Conservation (phyloP, 2,329 filamentous ascomycete species). For the Helotiales sp. region DNA sequence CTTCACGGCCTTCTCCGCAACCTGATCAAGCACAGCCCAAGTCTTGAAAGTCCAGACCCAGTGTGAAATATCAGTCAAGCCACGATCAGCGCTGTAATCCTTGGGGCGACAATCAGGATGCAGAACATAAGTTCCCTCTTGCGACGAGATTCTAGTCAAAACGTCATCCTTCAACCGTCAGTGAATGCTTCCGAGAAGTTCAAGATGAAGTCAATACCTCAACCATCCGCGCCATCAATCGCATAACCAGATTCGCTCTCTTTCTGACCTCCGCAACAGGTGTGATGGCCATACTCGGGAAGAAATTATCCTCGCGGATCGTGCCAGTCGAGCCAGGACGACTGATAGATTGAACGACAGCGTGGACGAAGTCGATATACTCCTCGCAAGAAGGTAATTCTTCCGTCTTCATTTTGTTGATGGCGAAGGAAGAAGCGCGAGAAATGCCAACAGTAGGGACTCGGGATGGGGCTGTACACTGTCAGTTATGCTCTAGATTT, state of each 20-base stretch:
- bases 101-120: constrained; percentile 1
- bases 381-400: not conserved
- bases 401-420: not conserved
- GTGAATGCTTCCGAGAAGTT: not conserved
- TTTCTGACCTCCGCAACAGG: not conserved
- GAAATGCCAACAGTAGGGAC: constrained; percentile 1
- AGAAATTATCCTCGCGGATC: constrained; percentile 4
- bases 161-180: not conserved
- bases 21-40: constrained; percentile 8
- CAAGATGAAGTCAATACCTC: not conserved
- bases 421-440: not conserved
- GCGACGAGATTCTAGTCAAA: not conserved
- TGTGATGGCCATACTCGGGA: not conserved
- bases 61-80: constrained; percentile 5
- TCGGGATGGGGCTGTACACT: not conserved
- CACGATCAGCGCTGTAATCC: constrained; percentile 4
- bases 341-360: not conserved
- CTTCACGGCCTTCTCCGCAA: constrained; percentile 1
- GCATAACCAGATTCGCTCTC: constrained; percentile 4
- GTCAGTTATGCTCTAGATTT: no score
- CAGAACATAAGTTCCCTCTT: not conserved
- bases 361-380: constrained; percentile 8
- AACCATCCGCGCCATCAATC: not conserved
- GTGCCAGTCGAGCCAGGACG: not conserved
- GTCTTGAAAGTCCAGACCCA: constrained; percentile 9